Base-by-base conservation (phyloP, 306 rosid genomes). In the Dryas octopetala region DNA sequence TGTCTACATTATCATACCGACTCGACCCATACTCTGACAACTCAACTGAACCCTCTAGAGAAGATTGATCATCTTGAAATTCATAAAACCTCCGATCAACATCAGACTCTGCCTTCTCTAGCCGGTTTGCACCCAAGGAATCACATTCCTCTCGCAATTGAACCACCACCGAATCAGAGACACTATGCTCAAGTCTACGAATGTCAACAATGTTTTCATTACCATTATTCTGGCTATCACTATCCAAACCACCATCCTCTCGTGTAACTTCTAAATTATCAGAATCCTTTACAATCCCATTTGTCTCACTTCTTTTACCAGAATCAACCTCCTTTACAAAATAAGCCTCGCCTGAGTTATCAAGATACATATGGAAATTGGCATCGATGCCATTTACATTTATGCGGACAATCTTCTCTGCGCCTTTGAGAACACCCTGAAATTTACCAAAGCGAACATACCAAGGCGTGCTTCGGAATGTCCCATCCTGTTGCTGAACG, bases 401-500 rank as follows among this genome's bases (percentile, higher is more conserved):
- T 44, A 94, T 89, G 38, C 74, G 62, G 48, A 94, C 98, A 78
- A 90, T 68, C 84, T 94, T 91, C 76, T 94, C 98, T 4, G 88
- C 86, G 64, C 96, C 96, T 83, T 94, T 94, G 4, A 94, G 86
- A 85, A 94, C 98, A 52, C 98, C 98, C 82, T 94, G 98, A 81
- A 94, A 94, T 73, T 94, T 94, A 80, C 98, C 98, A 75, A 94
- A 94, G 53, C 97, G 80, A 72, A 94, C 98, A 52, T 94, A 91
- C 98, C 98, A 94, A 32, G 98, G 98, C 0, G 96, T 90, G 76
- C 97, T 90, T 38, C 95, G 83, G 74, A 94, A 94, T 5, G 95
- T 88, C 67, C 96, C 98, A 85, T 94, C 98, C 80, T 82, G 97
- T 85, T 94, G 98, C 83, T 85, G 92, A 87, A 94, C 98, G 71